Conservation (phyloP, 345 rosid species). For the Durio zibethinus region DNA sequence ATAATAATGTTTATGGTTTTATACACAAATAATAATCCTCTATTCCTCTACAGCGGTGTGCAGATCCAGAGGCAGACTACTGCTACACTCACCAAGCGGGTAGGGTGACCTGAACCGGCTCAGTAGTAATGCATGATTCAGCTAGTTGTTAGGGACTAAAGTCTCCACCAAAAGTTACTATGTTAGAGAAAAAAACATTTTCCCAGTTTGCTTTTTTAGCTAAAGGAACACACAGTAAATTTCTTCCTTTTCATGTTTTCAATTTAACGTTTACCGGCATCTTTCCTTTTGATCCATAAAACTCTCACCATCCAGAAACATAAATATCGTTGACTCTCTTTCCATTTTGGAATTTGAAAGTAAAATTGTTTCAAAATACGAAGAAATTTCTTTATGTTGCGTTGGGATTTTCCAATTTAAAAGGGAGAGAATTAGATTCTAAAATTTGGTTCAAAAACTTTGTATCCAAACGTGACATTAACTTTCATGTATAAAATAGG, state of each 20-base stretch:
- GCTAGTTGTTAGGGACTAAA: constrained; percentile 1
- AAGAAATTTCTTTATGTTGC: background rate
- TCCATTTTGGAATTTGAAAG: background rate
- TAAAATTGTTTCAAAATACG: background rate
- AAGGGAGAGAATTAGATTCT: background rate
- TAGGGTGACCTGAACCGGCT: background rate
- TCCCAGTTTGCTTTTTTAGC: background rate
- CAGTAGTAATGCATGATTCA: constrained; percentile 1
- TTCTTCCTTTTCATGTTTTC: background rate
- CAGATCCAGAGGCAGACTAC: constrained; percentile 12
- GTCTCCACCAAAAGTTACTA: background rate
- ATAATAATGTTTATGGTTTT: background rate
- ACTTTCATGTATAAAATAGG: background rate
- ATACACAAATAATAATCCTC: background rate
- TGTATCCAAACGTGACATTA: background rate
- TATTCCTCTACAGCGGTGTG: background rate
- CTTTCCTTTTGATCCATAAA: background rate
- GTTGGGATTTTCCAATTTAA: background rate
- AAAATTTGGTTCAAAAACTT: background rate
- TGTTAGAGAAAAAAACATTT: background rate
- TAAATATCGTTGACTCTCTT: background rate
- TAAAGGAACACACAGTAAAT: background rate
- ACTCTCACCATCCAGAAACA: background rate
- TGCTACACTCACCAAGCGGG: background rate
- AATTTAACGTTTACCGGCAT: background rate